Conservation (phyloP, 2,329 filamentous ascomycete genomes). For the Onygena corvina region DNA sequence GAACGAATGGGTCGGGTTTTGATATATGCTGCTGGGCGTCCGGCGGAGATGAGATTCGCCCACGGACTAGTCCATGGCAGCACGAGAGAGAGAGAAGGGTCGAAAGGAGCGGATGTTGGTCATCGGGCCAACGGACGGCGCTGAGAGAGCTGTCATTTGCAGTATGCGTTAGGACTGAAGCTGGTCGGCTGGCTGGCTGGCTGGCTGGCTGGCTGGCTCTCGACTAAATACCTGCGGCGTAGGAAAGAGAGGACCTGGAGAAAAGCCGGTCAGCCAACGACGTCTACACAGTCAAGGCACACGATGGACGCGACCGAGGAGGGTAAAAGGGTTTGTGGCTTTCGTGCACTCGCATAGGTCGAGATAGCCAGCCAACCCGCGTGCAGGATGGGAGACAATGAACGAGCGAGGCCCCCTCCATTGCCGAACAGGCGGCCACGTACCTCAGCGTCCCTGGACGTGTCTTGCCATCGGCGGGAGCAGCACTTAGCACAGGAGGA, state of each 20-base stretch:
- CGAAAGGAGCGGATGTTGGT: constrained; percentile 16
- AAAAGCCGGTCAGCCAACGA: background rate
- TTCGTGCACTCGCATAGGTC: background rate
- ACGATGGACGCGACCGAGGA: background rate
- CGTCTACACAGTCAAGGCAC: background rate
- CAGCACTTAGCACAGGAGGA: too few relatives aligned
- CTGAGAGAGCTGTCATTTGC: constrained; percentile 2
- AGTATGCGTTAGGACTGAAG: constrained; percentile 1
- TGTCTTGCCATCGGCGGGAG: background rate
- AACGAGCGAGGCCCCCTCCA: background rate
- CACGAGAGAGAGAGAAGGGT: constrained; percentile 6
- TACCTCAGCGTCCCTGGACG: constrained; percentile 2
- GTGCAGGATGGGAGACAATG: constrained; percentile 2
- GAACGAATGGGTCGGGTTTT: background rate
- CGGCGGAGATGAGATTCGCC: background rate
- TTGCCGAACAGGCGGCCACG: background rate
- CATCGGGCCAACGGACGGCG: constrained; percentile 9
- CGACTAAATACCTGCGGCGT: background rate
- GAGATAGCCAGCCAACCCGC: constrained; percentile 2
- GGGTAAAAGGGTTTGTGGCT: background rate
- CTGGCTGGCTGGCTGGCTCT: background rate
- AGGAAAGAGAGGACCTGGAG: background rate
- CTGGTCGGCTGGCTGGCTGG: background rate
- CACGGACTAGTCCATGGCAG: background rate
- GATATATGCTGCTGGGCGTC: background rate